phyloP scores from a whole-genome alignment of 768 basidiomycete species.

The Boletellus sp. region DNA sequence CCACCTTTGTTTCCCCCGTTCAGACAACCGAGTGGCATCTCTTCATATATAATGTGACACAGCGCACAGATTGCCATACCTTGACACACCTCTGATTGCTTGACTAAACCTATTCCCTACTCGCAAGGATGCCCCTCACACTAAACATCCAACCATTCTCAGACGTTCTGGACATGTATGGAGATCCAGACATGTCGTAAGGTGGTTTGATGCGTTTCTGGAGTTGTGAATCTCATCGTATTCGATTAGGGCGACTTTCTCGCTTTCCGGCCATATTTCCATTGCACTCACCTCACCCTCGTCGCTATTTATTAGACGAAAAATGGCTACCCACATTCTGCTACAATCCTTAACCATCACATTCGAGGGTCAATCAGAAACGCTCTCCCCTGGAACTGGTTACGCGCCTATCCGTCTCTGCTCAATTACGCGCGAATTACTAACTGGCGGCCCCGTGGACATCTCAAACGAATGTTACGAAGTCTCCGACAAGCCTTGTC shows the following conservation, averaged over 20 bases:
- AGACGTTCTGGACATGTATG: constrained; percentile 63
- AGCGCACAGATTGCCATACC: neutral
- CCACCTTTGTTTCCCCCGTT: constrained; percentile 31
- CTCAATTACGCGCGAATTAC: constrained; percentile 59
- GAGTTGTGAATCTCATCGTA: constrained; percentile 3
- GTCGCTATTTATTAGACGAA: constrained; percentile 51
- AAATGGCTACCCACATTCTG: constrained; percentile 46
- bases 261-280: constrained; percentile 77
- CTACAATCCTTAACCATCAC: constrained; percentile 70
- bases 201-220: constrained; percentile 22
- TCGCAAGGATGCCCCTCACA: constrained; percentile 58
- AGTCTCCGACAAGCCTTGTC: constrained; percentile 48
- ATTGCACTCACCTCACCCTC: constrained; percentile 57
- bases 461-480: constrained; percentile 64
- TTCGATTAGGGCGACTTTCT: constrained; percentile 69
- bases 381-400: constrained; percentile 57
- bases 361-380: constrained; percentile 86
- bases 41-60: constrained; percentile 25
- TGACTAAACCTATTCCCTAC: constrained; percentile 10
- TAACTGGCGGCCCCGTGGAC: constrained; percentile 46
- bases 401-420: constrained; percentile 71
- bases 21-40: constrained; percentile 26
- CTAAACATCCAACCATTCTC: constrained; percentile 61
- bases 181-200: constrained; percentile 62
- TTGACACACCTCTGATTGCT: constrained; percentile 16